phyloP scores from a whole-genome alignment of 2,329 filamentous ascomycete genomes.

The Ceratocystis cubensis region DNA sequence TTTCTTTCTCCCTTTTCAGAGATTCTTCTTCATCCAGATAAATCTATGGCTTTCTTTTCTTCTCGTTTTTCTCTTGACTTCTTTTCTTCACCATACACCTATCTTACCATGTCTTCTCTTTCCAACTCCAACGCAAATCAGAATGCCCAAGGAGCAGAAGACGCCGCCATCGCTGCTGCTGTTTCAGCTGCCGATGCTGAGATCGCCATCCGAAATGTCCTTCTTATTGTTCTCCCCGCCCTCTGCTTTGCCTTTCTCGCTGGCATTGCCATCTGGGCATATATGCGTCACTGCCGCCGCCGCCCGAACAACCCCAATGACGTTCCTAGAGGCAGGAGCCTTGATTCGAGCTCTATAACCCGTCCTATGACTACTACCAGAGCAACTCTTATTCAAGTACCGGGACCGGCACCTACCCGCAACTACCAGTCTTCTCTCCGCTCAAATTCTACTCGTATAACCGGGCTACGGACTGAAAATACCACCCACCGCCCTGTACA shows the following conservation, averaged over 20 bases:
- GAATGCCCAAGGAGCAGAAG: background rate
- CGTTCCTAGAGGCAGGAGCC: background rate
- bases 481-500: slow-evolving; percentile 4
- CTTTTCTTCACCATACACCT: background rate
- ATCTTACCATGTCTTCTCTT: slow-evolving; percentile 3
- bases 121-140: background rate
- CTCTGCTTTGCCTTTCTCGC: slow-evolving; percentile 1
- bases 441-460: background rate
- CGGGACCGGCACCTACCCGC: background rate
- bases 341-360: background rate
- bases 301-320: background rate
- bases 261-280: background rate
- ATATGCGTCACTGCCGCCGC: slow-evolving; percentile 3
- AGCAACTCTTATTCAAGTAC: background rate
- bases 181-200: slow-evolving; percentile 3
- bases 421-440: background rate
- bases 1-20: background rate
- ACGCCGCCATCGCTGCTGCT: background rate
- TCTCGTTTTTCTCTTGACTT: background rate
- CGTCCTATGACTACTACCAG: background rate
- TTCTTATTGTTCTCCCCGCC: background rate
- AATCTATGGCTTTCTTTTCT: background rate
- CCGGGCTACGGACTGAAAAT: background rate
- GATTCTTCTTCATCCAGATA: too few species aligned
- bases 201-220: slow-evolving; percentile 6